Evolutionary conservation across 2,329 filamentous ascomycete genomes (phyloP), one percentile per base, ranked within the genome.

Genomic region (Metarhizium humberi): DNA sequence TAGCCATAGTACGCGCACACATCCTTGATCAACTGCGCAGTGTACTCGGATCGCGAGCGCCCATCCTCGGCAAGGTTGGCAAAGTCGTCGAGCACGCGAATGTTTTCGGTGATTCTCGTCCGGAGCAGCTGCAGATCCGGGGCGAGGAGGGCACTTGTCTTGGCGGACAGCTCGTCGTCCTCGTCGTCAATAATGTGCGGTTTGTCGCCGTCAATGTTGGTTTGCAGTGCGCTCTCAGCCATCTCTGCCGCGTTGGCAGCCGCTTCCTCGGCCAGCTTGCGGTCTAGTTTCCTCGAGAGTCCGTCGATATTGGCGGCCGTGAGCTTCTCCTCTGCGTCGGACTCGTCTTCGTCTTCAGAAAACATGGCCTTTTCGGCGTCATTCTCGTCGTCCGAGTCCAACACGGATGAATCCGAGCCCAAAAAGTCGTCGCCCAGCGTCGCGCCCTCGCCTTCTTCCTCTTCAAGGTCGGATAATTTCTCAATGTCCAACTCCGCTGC

Each of bases 1-100:
- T 99, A 99, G 57, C 92, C 92, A 69, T 99, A 99, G 78, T 99
- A 99, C 55, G 87, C 84, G 75, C 91, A 96, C 57, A 97, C 88
- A 66, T 99, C 94, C 72, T 90, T 88, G 58, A 97, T 73, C 55
- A 99, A 78, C 70, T 95, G 88, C 25, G 84, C 78, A 14, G 88
- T 90, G 71, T 99, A 97, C 67, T 97, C 94, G 52, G 87, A 82
- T 63, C 94, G 83, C 55, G 90, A 95, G 62, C 89, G 84, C 34
- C 86, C 87, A 43, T 87, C 81, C 69, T 96, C 88, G 29, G 85
- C 82, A 13, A 96, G 77, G 51, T 89, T 90, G 58, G 86, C 78
- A 69, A 97, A 92, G 70, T 95, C 90, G 63, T 92, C 90, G 42
- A 99, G 77, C 36, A 97, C 88, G 59, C 94, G 88, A 61, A 97